These are phyloP conservation scores for Aureobasidium sp. DNA, from an alignment of 2,329 filamentous ascomycete species.

Conservation along the genomic window DNA sequence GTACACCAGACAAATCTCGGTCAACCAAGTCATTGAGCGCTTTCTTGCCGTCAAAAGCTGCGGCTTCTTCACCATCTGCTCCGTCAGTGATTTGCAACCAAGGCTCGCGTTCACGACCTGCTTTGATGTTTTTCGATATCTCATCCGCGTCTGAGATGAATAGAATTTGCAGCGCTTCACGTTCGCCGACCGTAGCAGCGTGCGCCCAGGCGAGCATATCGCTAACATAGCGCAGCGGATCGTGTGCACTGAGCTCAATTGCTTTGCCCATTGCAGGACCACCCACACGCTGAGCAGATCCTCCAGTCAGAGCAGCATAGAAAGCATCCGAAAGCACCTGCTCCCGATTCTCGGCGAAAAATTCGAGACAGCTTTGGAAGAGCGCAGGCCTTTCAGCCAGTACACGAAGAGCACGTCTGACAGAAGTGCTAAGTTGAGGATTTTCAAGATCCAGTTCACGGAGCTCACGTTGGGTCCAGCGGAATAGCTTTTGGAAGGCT, in stretches of 20 bases:
- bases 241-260: conserved; percentile 89
- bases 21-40: conserved; percentile 82
- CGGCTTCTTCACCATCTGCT: conserved; percentile 43
- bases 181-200: conserved; percentile 86
- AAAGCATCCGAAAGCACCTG: conserved; percentile 83
- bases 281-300: conserved; percentile 43
- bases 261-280: conserved; percentile 56
- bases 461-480: conserved; percentile 92
- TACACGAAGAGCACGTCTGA: conserved; percentile 75
- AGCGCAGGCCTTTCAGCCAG: conserved; percentile 82
- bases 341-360: conserved; percentile 85
- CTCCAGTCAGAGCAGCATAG: conserved; percentile 77
- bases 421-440: conserved; percentile 79
- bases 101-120: conserved; percentile 72
- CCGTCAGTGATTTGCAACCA: conserved; percentile 54
- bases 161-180: conserved; percentile 82
- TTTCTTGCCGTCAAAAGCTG: conserved; percentile 69
- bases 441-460: conserved; percentile 89
- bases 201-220: conserved; percentile 98
- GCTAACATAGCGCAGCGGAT: conserved; percentile 82
- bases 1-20: conserved; percentile 73
- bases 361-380: conserved; percentile 89
- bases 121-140: conserved; percentile 73
- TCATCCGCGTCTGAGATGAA: conserved; percentile 89
- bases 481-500: conserved; percentile 91